Base-by-base conservation (phyloP, 2,329 filamentous ascomycete species). In the Cryphonectria nitschkei region DNA sequence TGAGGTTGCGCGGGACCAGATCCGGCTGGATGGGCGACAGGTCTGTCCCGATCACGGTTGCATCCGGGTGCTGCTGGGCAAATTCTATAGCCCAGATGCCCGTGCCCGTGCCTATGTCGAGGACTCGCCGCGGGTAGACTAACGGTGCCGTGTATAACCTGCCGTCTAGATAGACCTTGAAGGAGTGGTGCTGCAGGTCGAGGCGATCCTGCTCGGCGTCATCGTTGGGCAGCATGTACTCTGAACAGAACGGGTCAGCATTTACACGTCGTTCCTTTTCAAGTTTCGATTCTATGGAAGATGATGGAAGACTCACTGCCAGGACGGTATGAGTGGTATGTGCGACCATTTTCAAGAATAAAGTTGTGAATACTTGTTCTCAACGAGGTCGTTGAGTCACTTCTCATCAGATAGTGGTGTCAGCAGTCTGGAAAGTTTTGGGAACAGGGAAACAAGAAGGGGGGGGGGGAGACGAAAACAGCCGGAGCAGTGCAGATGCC, bases 31-130 rank as follows among this genome's bases (percentile, higher is more conserved):
- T 81, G 1, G 84, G 84, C 61, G 82, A 84, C 1, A 86, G 77
- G 71, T 86, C 84, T 2, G 80, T 83, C 34, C 83, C 83, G 11
- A 79, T 76, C n/a, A 84, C 81, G 50, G 76, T 70, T 1, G 77
- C 75, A 2, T 80, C 76, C 0, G 82, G 82, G 72, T 80, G 78
- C 70, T 82, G 78, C 65, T 81, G 77, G 26, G 83, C 82, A 69
- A 84, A 81, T 60, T 84, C 82, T 70, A 86, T 82, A 4, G 84
- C 84, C 84, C 84, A 86, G 64, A 85, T 84, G 6, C 84, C 84
- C 7, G 85, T 86, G 11, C 78, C 78, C 69, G 78, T 79, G 14
- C 84, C 85, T 37, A 87, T 79, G 74, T 87, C 86, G 19, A 87
- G 78, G 52, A 83, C 81, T 43, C 82, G 78, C 65, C 78, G 79